Conservation (phyloP, 495 filamentous ascomycete genomes). For the Penicillium fimorum region DNA sequence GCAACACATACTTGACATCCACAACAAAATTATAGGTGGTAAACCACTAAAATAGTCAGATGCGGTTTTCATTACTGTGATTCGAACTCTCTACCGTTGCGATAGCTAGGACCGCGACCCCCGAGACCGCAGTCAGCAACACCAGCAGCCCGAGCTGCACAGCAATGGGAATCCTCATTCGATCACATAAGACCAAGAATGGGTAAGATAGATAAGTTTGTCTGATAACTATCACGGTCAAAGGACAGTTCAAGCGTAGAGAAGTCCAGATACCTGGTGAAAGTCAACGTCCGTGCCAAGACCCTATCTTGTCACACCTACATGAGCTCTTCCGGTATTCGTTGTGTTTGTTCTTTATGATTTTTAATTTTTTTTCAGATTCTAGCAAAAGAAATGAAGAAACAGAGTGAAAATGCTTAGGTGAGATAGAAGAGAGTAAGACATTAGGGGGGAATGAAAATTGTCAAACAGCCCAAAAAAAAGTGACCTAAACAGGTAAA, state of each 20-base stretch:
- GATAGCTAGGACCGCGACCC: constrained; percentile 62
- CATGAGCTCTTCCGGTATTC: background rate
- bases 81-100: constrained; percentile 51
- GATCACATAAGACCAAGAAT: constrained; percentile 10
- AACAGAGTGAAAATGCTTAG: no score
- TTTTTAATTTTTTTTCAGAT: no score
- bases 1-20: constrained; percentile 51
- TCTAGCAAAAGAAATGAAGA: no score
- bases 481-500: no score
- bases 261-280: background rate
- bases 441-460: no score
- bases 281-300: background rate
- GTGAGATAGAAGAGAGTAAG: no score
- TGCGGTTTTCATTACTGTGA: constrained; percentile 26
- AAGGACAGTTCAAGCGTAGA: background rate
- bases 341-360: no score
- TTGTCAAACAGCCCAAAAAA: no score
- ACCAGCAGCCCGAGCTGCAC: constrained; percentile 78
- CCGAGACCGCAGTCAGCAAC: constrained; percentile 63
- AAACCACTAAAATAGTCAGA: constrained; percentile 50
- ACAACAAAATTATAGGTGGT: constrained; percentile 75
- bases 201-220: background rate
- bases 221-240: background rate
- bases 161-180: constrained; percentile 79
- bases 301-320: background rate